Base-by-base conservation (phyloP, 495 filamentous ascomycete genomes). In the Penicillium coffeae region DNA sequence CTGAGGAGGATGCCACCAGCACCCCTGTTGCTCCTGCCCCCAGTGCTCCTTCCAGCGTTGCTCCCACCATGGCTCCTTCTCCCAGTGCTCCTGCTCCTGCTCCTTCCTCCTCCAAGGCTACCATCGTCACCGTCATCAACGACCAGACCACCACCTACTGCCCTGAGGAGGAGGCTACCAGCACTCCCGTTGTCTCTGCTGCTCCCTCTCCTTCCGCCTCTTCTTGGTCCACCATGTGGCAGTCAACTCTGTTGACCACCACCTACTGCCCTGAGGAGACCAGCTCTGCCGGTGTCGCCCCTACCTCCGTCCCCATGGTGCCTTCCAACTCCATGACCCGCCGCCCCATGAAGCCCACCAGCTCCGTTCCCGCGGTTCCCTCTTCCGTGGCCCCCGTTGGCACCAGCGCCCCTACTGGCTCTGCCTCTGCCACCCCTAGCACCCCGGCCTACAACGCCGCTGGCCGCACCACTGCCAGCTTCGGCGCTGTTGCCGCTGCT, bases 401-500 rank as follows among this genome's bases (percentile, higher is more conserved):
- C 30, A 15, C 58, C 13, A 32, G 48, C 27, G 21, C 48, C 27
- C 33, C 57, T 53, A 50, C 56, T 47, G 42, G 48, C 39, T 61
- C 71, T 21, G 64, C 60, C 45, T 39, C 63, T 37, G 44, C 52
- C 44, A 52, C 63, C 54, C 46, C 58, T 38, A 51, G 65, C 50
- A 60, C 68, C 20, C 40, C 60, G 25, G 68, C 56, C 63, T 74
- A 69, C 48, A 72, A 71, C 55, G 78, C 69, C 48, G 78, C 76
- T 54, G 72, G 64, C 58, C 70, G 62, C 47, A 70, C 68, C 47
- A 67, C 60, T 45, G 52, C 72, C 59, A 68, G 66, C 67, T 52
- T 77, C 53, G 75, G 68, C 42, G 73, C 71, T 38, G 61, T 75
- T 41, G 67, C 69, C 20, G 69, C 69, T 21, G 78, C 64, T 64